These are phyloP conservation scores for Malus sieversii DNA, from an alignment of 306 rosid species.

Conservation along the genomic window DNA sequence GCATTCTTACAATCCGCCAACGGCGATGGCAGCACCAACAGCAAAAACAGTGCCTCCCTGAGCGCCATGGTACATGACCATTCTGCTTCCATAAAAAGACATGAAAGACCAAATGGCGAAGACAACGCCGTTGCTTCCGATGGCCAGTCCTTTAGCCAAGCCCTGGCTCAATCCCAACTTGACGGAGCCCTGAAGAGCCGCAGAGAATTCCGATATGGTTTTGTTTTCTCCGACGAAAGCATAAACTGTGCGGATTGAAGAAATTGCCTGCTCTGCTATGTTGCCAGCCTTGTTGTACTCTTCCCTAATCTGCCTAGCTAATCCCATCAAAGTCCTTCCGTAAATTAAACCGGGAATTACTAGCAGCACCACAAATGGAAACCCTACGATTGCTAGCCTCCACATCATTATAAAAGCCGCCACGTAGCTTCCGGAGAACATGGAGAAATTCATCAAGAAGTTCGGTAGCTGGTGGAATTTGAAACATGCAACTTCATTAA, in stretches of 20 bases:
- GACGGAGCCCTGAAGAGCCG: conserved; percentile 56
- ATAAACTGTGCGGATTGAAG: conserved; percentile 79
- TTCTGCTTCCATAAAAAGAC: conserved; percentile 67
- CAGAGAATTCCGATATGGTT: conserved; percentile 55
- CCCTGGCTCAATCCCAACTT: conserved; percentile 81
- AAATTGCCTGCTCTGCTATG: conserved; percentile 77
- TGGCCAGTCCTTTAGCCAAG: conserved; percentile 78
- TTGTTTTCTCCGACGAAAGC: conserved; percentile 77
- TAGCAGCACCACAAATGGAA: conserved; percentile 62
- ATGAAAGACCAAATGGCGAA: conserved; percentile 91
- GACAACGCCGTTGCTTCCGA: conserved; percentile 79
- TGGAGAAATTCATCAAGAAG: conserved; percentile 51
- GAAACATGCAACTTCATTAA: neutral
- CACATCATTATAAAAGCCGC: conserved; percentile 61
- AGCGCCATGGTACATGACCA: conserved; percentile 90
- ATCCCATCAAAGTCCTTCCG: conserved; percentile 64
- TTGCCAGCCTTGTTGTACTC: conserved; percentile 64
- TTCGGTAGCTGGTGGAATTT: conserved; percentile 53
- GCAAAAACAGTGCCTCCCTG: conserved; percentile 77
- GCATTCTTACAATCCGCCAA: conserved; percentile 74
- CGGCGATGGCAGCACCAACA: conserved; percentile 67
- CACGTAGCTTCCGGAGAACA: conserved; percentile 69
- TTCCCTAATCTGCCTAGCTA: conserved; percentile 56
- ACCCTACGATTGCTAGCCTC: conserved; percentile 70
- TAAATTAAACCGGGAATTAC: conserved; percentile 81